Base-by-base conservation (phyloP, 192 early-diverging fungal genomes). In the Linnemannia schmuckeri region DNA sequence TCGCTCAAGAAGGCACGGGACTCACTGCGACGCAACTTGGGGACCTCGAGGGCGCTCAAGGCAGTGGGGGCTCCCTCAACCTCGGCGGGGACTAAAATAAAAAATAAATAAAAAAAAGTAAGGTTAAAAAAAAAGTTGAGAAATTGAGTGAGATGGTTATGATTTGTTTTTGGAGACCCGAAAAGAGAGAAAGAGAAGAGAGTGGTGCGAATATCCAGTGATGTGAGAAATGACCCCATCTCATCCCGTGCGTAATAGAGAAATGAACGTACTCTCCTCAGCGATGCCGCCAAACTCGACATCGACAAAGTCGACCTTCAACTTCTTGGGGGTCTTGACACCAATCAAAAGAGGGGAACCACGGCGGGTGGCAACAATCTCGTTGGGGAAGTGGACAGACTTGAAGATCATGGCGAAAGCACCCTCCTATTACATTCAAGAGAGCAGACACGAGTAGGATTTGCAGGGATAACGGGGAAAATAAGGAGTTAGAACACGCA, bases 261-360 rank as follows among this genome's bases (percentile, higher is more conserved):
- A 27, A 66, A 66, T 49, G 22, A 66, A 75, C 74, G 30, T 72
- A 55, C 69, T 54, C 40, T 70, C 74, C 40, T 82, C 72, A 8
- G 77, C 81, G 75, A 88, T 89, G 27, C 88, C 81, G 18, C 94
- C 92, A 89, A 95, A 96, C 89, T 98, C 98, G 71, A 99, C 98
- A 88, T 99, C 98, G 73, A 99, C 97, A 93, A 99, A 99, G 89
- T 99, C 98, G 40, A 98, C 98, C 90, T 97, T 97, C 78, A 98
- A 93, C 92, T 99, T 98, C 92, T 99, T 97, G 69, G 91, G 92
- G 72, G 97, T 98, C 93, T 98, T 98, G 89, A 99, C 97, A 91
- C 98, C 98, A 87, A 99, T 95, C 76, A 99, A 93, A 61, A 99
- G 95, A 57, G 98, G 98, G 8, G 98, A 99, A 73, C 98, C 98